Conservation (phyloP, 371 early-diverging fungal genomes). For the Quaeritorhiza haematococci region DNA sequence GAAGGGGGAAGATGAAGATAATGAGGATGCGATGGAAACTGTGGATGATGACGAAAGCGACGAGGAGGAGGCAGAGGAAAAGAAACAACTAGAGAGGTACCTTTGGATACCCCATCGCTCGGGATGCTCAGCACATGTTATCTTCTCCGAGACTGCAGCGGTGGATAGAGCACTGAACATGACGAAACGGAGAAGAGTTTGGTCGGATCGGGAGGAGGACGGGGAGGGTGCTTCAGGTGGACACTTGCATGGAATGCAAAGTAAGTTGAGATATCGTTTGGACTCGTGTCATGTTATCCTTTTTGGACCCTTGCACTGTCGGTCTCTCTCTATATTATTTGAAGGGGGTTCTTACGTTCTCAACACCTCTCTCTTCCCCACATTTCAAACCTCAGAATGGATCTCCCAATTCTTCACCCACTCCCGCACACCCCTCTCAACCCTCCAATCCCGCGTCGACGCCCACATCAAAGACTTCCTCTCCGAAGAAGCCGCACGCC, state of each 20-base stretch:
- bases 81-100: constrained; percentile 24
- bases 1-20: constrained; percentile 21
- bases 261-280: too few species aligned
- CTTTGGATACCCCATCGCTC: constrained; percentile 5
- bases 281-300: too few species aligned
- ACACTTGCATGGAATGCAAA: constrained; percentile 5
- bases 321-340: constrained; percentile 3
- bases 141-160: constrained; percentile 64
- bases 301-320: too few species aligned
- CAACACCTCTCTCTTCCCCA: background rate
- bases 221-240: constrained; percentile 2
- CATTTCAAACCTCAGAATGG: constrained; percentile 34
- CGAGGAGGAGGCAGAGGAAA: constrained; percentile 24
- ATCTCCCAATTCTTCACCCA: constrained; percentile 47
- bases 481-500: constrained; percentile 64
- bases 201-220: constrained; percentile 49
- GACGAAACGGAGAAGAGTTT: constrained; percentile 54
- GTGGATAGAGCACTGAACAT: constrained; percentile 58
- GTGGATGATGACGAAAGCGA: constrained; percentile 12
- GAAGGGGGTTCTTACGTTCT: background rate
- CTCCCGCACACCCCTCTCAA: constrained; percentile 50
- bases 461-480: constrained; percentile 74
- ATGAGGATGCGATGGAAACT: constrained; percentile 15
- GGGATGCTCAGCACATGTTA: constrained; percentile 60
- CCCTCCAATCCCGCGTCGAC: constrained; percentile 63